A percentile compares a stretch with the other conserved stretches of the same genome.
Conservation (phyloP, 2,329 filamentous ascomycete species). For the Sclerotinia borealis region DNA sequence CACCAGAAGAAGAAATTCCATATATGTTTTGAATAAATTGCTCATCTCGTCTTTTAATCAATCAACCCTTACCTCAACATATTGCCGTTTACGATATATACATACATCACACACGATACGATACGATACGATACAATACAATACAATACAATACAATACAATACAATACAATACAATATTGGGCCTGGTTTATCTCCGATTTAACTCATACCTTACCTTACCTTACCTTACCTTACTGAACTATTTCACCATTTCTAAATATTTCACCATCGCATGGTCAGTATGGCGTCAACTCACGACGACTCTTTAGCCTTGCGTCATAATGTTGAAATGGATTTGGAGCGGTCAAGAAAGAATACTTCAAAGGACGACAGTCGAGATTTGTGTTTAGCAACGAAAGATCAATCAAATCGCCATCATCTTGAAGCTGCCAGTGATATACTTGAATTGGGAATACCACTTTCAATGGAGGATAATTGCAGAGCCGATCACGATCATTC, state of each 20-base stretch:
- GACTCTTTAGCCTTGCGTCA: slow-evolving; percentile 23
- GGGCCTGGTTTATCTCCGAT: not conserved
- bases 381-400: slow-evolving; percentile 12
- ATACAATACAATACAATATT: too few species aligned
- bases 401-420: slow-evolving; percentile 8
- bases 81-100: not conserved
- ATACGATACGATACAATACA: too few species aligned
- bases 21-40: not conserved
- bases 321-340: slow-evolving; percentile 24
- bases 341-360: slow-evolving; percentile 12
- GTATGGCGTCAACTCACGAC: slow-evolving; percentile 25
- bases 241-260: not conserved
- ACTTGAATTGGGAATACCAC: slow-evolving; percentile 18
- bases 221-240: not conserved
- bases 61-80: not conserved
- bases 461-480: slow-evolving; percentile 26
- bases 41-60: too few species aligned
- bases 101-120: too few species aligned
- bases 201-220: not conserved
- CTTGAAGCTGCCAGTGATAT: slow-evolving; percentile 10
- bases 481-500: slow-evolving; percentile 18
- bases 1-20: not conserved
- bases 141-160: too few species aligned
- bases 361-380: slow-evolving; percentile 14
- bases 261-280: slow-evolving; percentile 12